phyloP scores from a whole-genome alignment of 805 yeast species.

The Starmerella davenportii region DNA sequence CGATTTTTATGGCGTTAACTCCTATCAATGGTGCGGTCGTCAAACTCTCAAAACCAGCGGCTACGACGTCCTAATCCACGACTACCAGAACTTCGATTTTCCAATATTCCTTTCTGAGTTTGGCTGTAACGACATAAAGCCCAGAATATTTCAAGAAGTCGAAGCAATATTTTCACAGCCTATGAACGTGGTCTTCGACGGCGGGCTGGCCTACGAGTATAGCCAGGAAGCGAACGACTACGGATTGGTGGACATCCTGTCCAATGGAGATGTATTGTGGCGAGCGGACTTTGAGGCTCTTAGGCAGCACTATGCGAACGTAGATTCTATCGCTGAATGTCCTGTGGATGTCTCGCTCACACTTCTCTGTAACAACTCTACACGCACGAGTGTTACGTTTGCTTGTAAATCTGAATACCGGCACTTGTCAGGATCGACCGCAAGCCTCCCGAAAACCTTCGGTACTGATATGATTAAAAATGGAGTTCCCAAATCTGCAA shows the following conservation, averaged over 20 bases:
- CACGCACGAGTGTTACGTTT: not conserved
- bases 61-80: constrained; percentile 46
- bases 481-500: constrained; percentile 17
- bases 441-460: constrained; percentile 20
- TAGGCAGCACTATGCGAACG: constrained; percentile 14
- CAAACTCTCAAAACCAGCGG: constrained; percentile 74
- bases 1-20: constrained; percentile 69
- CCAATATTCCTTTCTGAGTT: constrained; percentile 84
- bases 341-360: not conserved
- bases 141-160: constrained; percentile 65
- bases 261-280: constrained; percentile 27
- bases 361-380: no score
- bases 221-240: constrained; percentile 64
- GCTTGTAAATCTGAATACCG: constrained; percentile 8
- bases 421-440: constrained; percentile 11
- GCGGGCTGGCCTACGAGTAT: constrained; percentile 71
- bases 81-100: constrained; percentile 45
- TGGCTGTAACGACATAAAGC: constrained; percentile 72
- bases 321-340: not conserved
- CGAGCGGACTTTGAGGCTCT: constrained; percentile 37
- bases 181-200: constrained; percentile 65
- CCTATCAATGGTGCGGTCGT: constrained; percentile 74
- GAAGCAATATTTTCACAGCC: constrained; percentile 45
- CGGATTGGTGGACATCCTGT: constrained; percentile 47
- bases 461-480: constrained; percentile 22